Conservation (phyloP, 768 basidiomycete species). For the Pisolithus marmoratus region DNA sequence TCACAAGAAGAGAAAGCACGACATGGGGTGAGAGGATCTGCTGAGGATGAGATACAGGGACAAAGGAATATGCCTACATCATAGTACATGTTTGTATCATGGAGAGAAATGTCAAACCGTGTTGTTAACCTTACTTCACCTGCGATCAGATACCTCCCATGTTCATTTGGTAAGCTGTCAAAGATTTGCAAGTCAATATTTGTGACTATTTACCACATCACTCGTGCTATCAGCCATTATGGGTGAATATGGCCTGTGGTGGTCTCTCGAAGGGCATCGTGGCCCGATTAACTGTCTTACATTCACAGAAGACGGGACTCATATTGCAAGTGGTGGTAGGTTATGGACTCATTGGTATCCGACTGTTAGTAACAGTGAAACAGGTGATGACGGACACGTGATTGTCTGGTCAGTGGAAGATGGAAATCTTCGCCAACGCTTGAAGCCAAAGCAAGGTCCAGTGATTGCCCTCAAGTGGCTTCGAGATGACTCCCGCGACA, state of each 20-base stretch:
- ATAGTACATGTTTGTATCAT: too few relatives aligned
- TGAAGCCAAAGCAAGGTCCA: slow-evolving; percentile 4
- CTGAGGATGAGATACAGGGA: too few relatives aligned
- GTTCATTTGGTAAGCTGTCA: too few relatives aligned
- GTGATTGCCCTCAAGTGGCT: not conserved
- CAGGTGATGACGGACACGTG: slow-evolving; percentile 3
- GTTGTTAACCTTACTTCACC: too few relatives aligned
- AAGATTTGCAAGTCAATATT: too few relatives aligned
- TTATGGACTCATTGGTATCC: not conserved
- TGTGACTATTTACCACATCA: too few relatives aligned
- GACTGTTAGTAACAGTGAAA: not conserved
- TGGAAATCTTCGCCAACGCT: not conserved
- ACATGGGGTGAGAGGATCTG: too few relatives aligned
- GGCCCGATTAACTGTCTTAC: not conserved
- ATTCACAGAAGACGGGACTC: not conserved
- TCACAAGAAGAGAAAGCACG: too few relatives aligned
- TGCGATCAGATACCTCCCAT: too few relatives aligned
- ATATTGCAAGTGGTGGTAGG: slow-evolving; percentile 2
- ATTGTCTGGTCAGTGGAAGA: not conserved
- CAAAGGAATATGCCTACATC: too few relatives aligned
- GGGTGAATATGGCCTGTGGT: not conserved
- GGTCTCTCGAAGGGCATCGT: not conserved
- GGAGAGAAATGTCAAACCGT: too few relatives aligned
- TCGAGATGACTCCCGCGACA: too few relatives aligned
- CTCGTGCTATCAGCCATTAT: not conserved